These are phyloP conservation scores for Penicillium sp. DNA, from an alignment of 2,329 filamentous ascomycete species.

Conservation along the genomic window DNA sequence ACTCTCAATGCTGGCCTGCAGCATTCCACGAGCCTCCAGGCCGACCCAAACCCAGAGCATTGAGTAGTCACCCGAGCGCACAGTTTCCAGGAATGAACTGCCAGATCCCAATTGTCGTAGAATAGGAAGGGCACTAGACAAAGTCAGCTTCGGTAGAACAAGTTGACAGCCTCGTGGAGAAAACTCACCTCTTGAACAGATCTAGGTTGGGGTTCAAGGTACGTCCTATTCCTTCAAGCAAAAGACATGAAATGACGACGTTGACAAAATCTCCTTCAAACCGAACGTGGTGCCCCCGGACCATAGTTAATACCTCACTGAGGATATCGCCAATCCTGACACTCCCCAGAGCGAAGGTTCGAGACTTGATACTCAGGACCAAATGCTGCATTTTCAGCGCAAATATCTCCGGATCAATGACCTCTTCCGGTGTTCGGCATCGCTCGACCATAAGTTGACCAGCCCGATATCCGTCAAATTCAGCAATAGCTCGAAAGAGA, in stretches of 20 bases:
- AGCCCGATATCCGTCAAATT: conserved; percentile 95
- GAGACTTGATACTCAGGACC: conserved; percentile 82
- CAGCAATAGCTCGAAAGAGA: conserved; percentile 90
- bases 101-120: conserved; percentile 76
- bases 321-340: conserved; percentile 96
- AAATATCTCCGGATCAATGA: conserved; percentile 85
- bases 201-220: conserved; percentile 83
- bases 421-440: conserved; percentile 85
- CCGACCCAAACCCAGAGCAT: conserved; percentile 93
- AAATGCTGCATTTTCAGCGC: conserved; percentile 96
- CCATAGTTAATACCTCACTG: conserved; percentile 87
- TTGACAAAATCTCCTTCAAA: conserved; percentile 98
- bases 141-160: conserved; percentile 6
- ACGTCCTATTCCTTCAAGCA: conserved; percentile 90
- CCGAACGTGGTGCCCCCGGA: conserved; percentile 84
- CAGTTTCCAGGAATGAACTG: conserved; percentile 54
- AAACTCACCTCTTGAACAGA: conserved; percentile 67
- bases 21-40: conserved; percentile 80
- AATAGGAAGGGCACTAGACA: conserved; percentile 75
- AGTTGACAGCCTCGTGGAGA: not conserved
- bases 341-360: conserved; percentile 86
- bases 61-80: conserved; percentile 70
- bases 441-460: conserved; percentile 95
- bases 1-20: conserved; percentile 86
- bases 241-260: conserved; percentile 88